These are phyloP conservation scores for Pelomyxa schiedti DNA, from an alignment of 78 protist genomes.

Conservation along the genomic window DNA sequence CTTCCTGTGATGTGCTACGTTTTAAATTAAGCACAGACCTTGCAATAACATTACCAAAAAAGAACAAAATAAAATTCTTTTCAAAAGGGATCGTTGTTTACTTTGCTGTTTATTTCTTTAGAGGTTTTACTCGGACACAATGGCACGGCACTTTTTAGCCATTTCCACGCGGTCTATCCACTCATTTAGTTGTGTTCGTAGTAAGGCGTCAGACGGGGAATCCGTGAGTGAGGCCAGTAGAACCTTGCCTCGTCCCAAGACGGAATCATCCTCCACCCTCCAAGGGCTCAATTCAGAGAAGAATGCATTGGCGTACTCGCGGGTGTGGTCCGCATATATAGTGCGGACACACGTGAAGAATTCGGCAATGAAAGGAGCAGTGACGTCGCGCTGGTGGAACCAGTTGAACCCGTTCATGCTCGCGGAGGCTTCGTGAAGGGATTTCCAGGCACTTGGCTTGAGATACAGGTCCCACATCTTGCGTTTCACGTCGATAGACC, in stretches of 20 bases:
- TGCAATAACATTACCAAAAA: too few relatives aligned
- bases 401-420: background rate
- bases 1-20: constrained; percentile 52
- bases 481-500: background rate
- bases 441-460: background rate
- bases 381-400: background rate
- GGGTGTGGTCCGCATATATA: background rate
- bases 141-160: too few relatives aligned
- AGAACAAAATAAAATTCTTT: too few relatives aligned
- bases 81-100: too few relatives aligned
- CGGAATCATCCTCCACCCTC: background rate
- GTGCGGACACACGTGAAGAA: background rate
- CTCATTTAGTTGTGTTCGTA: background rate
- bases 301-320: background rate
- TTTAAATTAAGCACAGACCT: too few relatives aligned
- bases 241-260: background rate
- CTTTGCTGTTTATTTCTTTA: too few relatives aligned
- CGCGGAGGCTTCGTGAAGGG: background rate
- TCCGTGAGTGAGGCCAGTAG: background rate
- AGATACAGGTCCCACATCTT: background rate
- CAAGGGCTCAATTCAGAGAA: background rate
- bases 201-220: background rate
- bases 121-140: too few relatives aligned
- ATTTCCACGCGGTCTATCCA: background rate
- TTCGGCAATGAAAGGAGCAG: background rate